Conservation (phyloP, 225 moss, liverwort and hornwort genomes). For the Antitrichia curtipendula region DNA sequence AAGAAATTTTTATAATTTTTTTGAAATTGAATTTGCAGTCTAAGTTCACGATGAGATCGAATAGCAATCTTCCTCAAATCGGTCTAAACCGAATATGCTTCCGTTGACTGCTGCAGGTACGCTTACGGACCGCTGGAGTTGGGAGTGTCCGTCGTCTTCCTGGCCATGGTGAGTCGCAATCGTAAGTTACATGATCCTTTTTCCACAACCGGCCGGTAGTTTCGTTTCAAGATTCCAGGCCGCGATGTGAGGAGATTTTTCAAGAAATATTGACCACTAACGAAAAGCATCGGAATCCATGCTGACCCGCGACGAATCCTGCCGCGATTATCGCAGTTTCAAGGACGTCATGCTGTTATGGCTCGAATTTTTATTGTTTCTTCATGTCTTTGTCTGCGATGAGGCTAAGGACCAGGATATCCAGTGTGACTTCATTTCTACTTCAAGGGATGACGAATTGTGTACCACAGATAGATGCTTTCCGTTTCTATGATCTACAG, state of each 20-base stretch:
- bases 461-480: not conserved
- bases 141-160: not conserved
- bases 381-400: conserved; percentile 1
- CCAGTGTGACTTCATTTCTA: not conserved
- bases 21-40: not conserved
- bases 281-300: not conserved
- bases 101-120: not conserved
- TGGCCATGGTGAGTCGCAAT: not conserved
- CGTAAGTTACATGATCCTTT: not conserved
- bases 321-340: not conserved
- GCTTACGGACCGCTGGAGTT: not conserved
- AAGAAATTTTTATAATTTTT: not conserved
- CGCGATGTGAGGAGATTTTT: not conserved
- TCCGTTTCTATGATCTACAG: not conserved
- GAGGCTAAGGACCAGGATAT: not conserved
- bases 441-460: not conserved
- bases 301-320: not conserved
- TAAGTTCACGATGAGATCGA: conserved; percentile 2
- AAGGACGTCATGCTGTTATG: not conserved
- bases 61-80: conserved; percentile 16
- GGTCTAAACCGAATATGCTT: not conserved
- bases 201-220: not conserved
- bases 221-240: not conserved
- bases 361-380: not conserved
- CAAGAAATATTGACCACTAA: not conserved